Evolutionary conservation across 345 rosid species (phyloP), one percentile per base, ranked within the genome.

Genomic region (Limnanthes douglasii): DNA sequence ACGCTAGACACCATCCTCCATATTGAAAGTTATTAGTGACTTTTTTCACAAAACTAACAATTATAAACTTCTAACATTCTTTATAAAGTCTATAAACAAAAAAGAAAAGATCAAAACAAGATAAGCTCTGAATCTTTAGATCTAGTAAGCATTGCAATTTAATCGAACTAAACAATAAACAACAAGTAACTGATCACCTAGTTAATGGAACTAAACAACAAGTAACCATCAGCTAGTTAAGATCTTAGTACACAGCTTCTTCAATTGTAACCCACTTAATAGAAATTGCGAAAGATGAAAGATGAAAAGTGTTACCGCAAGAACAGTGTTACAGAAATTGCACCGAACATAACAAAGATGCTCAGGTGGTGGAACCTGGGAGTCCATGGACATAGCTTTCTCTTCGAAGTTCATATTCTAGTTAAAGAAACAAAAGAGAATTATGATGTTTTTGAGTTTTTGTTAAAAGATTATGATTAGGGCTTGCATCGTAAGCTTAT

Each of bases 271-370:
- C n/a, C n/a, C n/a, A n/a, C n/a, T n/a, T n/a, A n/a, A n/a, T n/a
- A n/a, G n/a, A n/a, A n/a, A n/a, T n/a, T n/a, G n/a, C n/a, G n/a
- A 21, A 12, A 18, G 18, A 18, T 11, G 16, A 5, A 8, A 1
- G 15, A 12, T 9, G 20, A 18, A 19, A 26, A 16, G 37, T 24
- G 18, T 43, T 80, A 88, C 99, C 48, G 99, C 99, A 28, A 92
- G 99, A 66, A 92, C 79, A 50, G 99, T 92, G 83, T 59, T 73
- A 78, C 99, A 92, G 60, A 78, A 85, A 73, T 75, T 92, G 69
- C 99, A 92, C 11, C 96, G 93, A 39, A 85, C 83, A 56, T 92
- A 92, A 60, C 88, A 92, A 39, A 85, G 96, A 53, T 81, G 85
- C 45, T 90, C 94, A 23, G 85, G 42, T 36, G 71, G 82, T 20